Conservation (phyloP, 805 yeast genomes). For the Starmerella cellae region DNA sequence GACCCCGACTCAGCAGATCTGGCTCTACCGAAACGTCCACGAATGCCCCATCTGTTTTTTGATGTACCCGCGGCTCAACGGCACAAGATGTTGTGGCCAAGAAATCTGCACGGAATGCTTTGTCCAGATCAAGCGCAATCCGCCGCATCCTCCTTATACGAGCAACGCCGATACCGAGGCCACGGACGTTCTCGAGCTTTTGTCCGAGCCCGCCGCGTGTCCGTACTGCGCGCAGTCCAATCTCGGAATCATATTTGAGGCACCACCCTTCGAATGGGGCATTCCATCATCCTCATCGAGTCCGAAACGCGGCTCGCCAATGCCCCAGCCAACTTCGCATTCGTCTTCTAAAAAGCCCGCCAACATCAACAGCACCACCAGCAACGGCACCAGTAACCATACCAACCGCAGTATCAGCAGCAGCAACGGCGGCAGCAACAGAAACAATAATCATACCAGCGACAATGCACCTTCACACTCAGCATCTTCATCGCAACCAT, state of each 20-base stretch:
- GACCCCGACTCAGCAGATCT: constrained; percentile 29
- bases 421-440: no score
- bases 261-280: constrained; percentile 44
- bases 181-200: constrained; percentile 32
- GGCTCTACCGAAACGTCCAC: constrained; percentile 50
- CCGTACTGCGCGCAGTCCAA: constrained; percentile 85
- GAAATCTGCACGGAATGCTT: constrained; percentile 94
- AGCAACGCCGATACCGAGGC: constrained; percentile 34
- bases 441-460: background rate
- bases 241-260: constrained; percentile 73
- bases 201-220: constrained; percentile 79
- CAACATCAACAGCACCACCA: background rate
- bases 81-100: constrained; percentile 79
- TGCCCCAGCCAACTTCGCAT: background rate
- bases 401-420: background rate
- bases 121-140: constrained; percentile 82
- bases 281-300: constrained; percentile 15
- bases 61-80: constrained; percentile 66
- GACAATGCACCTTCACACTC: no score
- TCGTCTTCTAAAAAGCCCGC: background rate
- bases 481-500: background rate
- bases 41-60: constrained; percentile 96
- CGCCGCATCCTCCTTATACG: constrained; percentile 88
- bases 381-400: background rate
- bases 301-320: background rate